phyloP scores from a whole-genome alignment of 768 basidiomycete genomes.

The Tylopilus plumbeoviolaceoides region DNA sequence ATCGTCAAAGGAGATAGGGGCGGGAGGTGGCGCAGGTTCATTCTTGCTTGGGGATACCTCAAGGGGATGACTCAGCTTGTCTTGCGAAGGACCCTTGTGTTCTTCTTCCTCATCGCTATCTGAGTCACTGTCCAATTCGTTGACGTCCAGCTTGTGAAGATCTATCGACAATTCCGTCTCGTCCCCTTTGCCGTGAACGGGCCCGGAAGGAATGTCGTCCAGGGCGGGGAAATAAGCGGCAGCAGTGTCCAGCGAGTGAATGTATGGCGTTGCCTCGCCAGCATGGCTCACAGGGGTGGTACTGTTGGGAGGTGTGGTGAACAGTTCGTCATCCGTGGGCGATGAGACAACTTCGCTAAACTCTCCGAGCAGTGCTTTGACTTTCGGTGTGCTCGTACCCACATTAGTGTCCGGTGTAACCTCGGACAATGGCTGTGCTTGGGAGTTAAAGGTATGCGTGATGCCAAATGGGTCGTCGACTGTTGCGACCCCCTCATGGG shows the following conservation, averaged over 20 bases:
- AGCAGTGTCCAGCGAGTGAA: conserved; percentile 25
- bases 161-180: conserved; percentile 52
- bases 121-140: conserved; percentile 52
- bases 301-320: conserved; percentile 58
- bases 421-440: conserved; percentile 10
- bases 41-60: conserved; percentile 15
- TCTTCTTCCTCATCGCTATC: conserved; percentile 44
- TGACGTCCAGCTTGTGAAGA: conserved; percentile 54
- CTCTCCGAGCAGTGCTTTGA: conserved; percentile 10
- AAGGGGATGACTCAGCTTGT: conserved; percentile 16
- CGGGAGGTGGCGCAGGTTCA: conserved; percentile 1
- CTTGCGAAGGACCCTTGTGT: conserved; percentile 26
- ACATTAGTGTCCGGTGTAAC: conserved; percentile 21
- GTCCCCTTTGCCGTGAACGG: conserved; percentile 29
- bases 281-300: conserved; percentile 22
- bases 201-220: conserved; percentile 25
- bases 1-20: conserved; percentile 48
- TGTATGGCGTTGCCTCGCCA: conserved; percentile 12
- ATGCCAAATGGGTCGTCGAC: conserved; percentile 56
- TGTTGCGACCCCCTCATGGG: conserved; percentile 2
- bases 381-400: conserved; percentile 20
- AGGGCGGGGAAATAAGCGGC: conserved; percentile 36
- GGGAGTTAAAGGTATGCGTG: conserved; percentile 24
- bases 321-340: conserved; percentile 47
- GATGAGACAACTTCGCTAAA: conserved; percentile 23